phyloP scores from a whole-genome alignment of 1,139 yeast genomes.

The Saccharomycopsis phalli region DNA sequence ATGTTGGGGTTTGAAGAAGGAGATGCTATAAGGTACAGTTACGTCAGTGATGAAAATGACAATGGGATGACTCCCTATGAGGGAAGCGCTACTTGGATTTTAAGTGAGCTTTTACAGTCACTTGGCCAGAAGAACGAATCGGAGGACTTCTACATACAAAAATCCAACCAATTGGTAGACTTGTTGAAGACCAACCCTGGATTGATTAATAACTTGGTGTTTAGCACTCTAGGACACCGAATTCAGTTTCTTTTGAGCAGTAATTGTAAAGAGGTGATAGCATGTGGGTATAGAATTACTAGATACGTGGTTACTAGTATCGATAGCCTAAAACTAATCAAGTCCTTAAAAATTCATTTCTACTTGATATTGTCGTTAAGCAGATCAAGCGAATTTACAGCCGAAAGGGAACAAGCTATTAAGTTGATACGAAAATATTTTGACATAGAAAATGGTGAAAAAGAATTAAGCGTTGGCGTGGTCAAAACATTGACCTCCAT shows the following conservation, averaged over 20 bases:
- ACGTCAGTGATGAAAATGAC: not conserved
- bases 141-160: constrained; percentile 41
- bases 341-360: constrained; percentile 48
- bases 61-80: not conserved
- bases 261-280: constrained; percentile 52
- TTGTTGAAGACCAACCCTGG: constrained; percentile 52
- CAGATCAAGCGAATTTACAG: constrained; percentile 38
- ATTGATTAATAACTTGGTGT: constrained; percentile 55
- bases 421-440: constrained; percentile 59
- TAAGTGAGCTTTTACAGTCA: constrained; percentile 41
- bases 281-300: constrained; percentile 69
- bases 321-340: constrained; percentile 38
- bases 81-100: constrained; percentile 40
- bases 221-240: constrained; percentile 51
- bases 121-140: constrained; percentile 37
- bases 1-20: constrained; percentile 3
- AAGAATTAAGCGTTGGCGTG: constrained; percentile 53
- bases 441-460: constrained; percentile 47
- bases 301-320: constrained; percentile 52
- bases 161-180: constrained; percentile 55
- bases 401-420: constrained; percentile 75
- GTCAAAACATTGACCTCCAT: constrained; percentile 56
- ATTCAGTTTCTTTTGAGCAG: constrained; percentile 55
- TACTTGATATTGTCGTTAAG: constrained; percentile 59
- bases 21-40: not conserved